These are phyloP conservation scores for Heliosperma pusillum DNA, from an alignment of 148 eudicot species.

Conservation along the genomic window DNA sequence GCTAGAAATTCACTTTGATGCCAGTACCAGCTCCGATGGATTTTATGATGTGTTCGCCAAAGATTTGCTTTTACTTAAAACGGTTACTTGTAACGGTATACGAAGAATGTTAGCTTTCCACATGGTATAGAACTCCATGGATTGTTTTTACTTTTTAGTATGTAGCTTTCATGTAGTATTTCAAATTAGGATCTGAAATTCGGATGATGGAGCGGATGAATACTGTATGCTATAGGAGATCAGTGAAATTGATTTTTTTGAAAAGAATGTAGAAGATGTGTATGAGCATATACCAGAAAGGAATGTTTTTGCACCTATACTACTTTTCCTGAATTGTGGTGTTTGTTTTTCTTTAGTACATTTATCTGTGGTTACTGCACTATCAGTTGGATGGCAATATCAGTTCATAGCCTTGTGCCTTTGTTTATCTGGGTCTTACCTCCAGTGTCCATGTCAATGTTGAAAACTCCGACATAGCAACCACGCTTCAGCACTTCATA, in stretches of 20 bases:
- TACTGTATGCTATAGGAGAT: background rate
- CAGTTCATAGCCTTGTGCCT: no score
- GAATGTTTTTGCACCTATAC: background rate
- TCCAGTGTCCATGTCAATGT: no score
- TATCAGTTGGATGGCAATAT: no score
- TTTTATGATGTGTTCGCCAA: background rate
- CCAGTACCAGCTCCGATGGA: constrained; percentile 1
- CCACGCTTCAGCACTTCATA: no score
- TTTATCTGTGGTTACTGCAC: no score
- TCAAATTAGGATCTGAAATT: constrained; percentile 10
- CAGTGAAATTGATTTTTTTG: background rate
- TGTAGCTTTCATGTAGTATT: background rate
- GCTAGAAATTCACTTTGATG: no score
- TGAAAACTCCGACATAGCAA: no score
- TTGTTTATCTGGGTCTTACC: no score
- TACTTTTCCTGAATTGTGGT: background rate
- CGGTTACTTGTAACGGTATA: constrained; percentile 17
- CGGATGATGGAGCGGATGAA: constrained; percentile 6
- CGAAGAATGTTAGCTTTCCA: constrained; percentile 15
- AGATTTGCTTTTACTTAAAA: background rate
- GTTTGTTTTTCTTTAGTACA: background rate
- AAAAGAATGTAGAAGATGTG: constrained; percentile 14
- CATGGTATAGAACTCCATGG: constrained; percentile 11
- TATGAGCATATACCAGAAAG: constrained; percentile 10
- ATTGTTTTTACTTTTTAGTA: constrained; percentile 24